A percentile compares a stretch with the other conserved stretches of the same genome.
Evolutionary conservation across 108 stramenopile genomes (phyloP).

Genomic region (Discostella stelligeroides): DNA sequence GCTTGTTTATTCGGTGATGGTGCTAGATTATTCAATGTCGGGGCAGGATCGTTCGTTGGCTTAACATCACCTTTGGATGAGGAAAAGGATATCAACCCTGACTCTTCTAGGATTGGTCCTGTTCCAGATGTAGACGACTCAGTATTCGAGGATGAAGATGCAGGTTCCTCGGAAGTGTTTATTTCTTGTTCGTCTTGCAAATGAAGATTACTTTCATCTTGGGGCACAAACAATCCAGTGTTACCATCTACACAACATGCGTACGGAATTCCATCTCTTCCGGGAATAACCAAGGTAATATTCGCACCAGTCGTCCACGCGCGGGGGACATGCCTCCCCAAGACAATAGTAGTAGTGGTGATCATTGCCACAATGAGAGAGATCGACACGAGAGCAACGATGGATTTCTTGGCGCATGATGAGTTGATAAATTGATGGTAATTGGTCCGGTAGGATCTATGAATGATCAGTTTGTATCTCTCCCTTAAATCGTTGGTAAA

Average conservation of each 20-base stretch:
- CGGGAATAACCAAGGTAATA: neutral
- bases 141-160: too few relatives aligned
- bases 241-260: neutral
- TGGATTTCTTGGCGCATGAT: neutral
- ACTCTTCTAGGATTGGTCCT: neutral
- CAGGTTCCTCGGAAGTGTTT: too few relatives aligned
- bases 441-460: neutral
- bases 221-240: neutral
- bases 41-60: neutral
- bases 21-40: too few relatives aligned
- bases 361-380: constrained; percentile 1
- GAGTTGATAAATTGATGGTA: constrained; percentile 1
- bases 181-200: too few relatives aligned
- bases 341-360: neutral
- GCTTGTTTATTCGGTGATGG: too few relatives aligned
- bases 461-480: neutral
- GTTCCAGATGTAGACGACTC: neutral
- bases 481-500: constrained; percentile 6
- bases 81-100: neutral
- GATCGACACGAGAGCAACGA: neutral
- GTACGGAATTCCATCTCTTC: neutral
- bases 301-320: neutral
- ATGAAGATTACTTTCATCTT: neutral
- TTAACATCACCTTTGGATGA: neutral
- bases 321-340: neutral